These are phyloP conservation scores for Spathaspora passalidarum DNA, from an alignment of 805 yeast species.

Conservation along the genomic window DNA sequence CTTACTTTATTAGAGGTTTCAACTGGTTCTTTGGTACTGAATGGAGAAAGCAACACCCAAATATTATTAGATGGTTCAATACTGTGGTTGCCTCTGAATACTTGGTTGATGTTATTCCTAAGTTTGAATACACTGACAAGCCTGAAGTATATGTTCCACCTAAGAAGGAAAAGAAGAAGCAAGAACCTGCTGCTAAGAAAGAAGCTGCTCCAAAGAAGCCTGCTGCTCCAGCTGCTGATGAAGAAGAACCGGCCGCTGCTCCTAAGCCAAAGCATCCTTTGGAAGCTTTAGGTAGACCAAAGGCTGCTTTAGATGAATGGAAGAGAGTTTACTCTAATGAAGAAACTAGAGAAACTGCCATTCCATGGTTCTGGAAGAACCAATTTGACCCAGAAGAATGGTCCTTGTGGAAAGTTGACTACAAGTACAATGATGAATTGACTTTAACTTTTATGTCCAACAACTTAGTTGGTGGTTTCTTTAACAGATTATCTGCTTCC, in stretches of 20 bases:
- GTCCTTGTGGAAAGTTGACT: constrained; percentile 93
- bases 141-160: constrained; percentile 68
- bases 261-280: constrained; percentile 92
- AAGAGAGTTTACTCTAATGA: constrained; percentile 95
- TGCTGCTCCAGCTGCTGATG: constrained; percentile 32
- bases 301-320: constrained; percentile 82
- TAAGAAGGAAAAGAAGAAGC: constrained; percentile 67
- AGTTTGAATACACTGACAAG: constrained; percentile 58
- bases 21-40: constrained; percentile 56
- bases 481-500: constrained; percentile 90
- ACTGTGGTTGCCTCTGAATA: constrained; percentile 48
- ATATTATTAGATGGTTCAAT: constrained; percentile 67
- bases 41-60: constrained; percentile 64
- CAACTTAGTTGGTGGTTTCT: constrained; percentile 97
- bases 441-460: constrained; percentile 97
- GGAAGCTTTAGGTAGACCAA: constrained; percentile 73
- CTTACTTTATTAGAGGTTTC: constrained; percentile 53
- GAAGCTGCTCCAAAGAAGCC: constrained; percentile 38
- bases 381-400: constrained; percentile 89
- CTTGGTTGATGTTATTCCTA: constrained; percentile 46
- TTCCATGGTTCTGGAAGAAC: constrained; percentile 97
- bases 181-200: constrained; percentile 42
- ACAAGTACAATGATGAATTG: constrained; percentile 97
- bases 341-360: constrained; percentile 90
- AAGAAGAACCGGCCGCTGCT: constrained; percentile 45